Conservation (phyloP, 805 yeast genomes). For the Brettanomyces nanus region DNA sequence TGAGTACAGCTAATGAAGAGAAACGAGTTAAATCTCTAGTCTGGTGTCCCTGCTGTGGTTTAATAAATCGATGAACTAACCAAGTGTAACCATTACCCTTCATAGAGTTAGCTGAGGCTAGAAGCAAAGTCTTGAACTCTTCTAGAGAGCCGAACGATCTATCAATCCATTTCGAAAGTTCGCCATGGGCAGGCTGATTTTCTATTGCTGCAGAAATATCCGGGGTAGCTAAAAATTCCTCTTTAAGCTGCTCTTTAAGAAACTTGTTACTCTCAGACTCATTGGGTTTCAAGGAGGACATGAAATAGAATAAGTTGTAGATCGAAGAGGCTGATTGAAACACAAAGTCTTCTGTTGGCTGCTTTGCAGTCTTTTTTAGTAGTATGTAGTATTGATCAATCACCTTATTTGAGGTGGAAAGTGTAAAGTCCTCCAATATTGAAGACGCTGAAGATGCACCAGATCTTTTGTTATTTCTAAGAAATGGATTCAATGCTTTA, state of each 20-base stretch:
- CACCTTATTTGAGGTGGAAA: constrained; percentile 19
- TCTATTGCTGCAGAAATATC: constrained; percentile 22
- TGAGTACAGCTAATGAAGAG: constrained; percentile 51
- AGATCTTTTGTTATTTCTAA: not conserved
- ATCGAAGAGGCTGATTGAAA: constrained; percentile 39
- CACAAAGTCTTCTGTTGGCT: constrained; percentile 36
- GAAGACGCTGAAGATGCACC: constrained; percentile 8
- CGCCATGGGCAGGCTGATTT: constrained; percentile 15
- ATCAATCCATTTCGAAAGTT: constrained; percentile 39
- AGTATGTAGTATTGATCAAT: constrained; percentile 27
- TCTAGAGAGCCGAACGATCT: constrained; percentile 67
- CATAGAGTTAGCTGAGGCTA: constrained; percentile 61
- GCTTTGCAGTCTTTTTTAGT: constrained; percentile 34
- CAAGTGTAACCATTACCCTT: constrained; percentile 91
- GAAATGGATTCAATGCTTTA: constrained; percentile 8
- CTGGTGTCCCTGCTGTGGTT: constrained; percentile 16
- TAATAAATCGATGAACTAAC: constrained; percentile 58
- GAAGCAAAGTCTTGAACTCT: constrained; percentile 64
- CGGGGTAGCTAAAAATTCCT: constrained; percentile 31
- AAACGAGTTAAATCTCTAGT: constrained; percentile 12
- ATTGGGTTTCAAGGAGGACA: constrained; percentile 33
- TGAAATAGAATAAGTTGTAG: constrained; percentile 40
- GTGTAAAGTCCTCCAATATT: constrained; percentile 12
- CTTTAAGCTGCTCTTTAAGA: constrained; percentile 13
- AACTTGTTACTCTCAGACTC: constrained; percentile 12